These are phyloP conservation scores for Candida cerambycidarum DNA, from an alignment of 805 yeast genomes.

Conservation along the genomic window DNA sequence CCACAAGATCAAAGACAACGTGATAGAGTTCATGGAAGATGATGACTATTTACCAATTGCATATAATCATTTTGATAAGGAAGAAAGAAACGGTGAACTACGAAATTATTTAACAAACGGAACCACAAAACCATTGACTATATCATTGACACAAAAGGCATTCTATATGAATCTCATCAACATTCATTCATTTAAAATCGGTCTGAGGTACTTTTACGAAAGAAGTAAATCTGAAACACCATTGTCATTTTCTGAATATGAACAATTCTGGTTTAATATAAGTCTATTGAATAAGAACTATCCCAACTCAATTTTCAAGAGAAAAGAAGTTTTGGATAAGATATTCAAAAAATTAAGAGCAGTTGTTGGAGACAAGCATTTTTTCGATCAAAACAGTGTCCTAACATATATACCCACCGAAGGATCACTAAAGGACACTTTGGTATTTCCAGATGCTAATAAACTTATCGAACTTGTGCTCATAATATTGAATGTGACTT, in stretches of 20 bases:
- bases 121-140: background rate
- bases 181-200: conserved; percentile 18
- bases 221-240: background rate
- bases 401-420: background rate
- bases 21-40: conserved; percentile 15
- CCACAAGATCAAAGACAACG: conserved; percentile 11
- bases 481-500: conserved; percentile 4
- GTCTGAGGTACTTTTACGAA: conserved; percentile 12
- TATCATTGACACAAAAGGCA: background rate
- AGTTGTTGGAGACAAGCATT: conserved; percentile 8
- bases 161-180: conserved; percentile 2
- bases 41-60: conserved; percentile 18
- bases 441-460: conserved; percentile 5
- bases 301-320: conserved; percentile 7
- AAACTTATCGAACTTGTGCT: conserved; percentile 7
- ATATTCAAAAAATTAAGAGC: conserved; percentile 8
- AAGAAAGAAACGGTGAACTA: background rate
- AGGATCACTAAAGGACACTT: background rate
- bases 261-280: conserved; percentile 21
- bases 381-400: conserved; percentile 7
- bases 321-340: conserved; percentile 6
- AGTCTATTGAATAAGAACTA: conserved; percentile 19
- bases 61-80: conserved; percentile 5
- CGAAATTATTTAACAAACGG: too few relatives aligned
- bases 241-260: conserved; percentile 6